Conservation (phyloP, 129 eudicot genomes). For the Escallonia herrerae region DNA sequence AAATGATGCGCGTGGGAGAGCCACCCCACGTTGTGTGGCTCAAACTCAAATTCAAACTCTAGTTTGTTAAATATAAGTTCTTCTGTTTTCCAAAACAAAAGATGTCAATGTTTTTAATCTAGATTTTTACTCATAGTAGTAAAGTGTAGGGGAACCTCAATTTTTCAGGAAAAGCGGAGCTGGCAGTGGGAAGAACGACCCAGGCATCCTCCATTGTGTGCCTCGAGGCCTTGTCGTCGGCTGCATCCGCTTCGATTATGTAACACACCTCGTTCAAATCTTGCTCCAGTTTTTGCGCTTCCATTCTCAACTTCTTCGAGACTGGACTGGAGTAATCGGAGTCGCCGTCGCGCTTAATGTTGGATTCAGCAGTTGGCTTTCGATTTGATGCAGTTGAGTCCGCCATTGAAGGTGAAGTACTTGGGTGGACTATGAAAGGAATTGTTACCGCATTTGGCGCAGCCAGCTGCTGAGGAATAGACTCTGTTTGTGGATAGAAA, state of each 20-base stretch:
- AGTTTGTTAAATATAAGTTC: no score
- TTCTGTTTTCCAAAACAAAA: no score
- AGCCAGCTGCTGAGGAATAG: no score
- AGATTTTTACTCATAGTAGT: no score
- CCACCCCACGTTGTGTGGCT: no score
- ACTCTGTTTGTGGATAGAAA: no score
- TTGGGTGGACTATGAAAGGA: background rate
- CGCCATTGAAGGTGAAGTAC: no score
- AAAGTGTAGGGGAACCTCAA: slow-evolving; percentile 26
- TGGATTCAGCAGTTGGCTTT: background rate
- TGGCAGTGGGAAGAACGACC: slow-evolving; percentile 40
- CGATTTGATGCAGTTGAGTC: background rate
- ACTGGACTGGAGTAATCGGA: background rate
- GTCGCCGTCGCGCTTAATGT: slow-evolving; percentile 16
- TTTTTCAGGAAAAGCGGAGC: slow-evolving; percentile 27
- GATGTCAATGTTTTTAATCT: no score
- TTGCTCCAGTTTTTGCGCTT: slow-evolving; percentile 1
- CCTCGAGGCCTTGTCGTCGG: slow-evolving; percentile 60
- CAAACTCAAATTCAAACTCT: no score
- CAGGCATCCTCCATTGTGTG: slow-evolving; percentile 65
- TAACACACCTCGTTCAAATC: background rate
- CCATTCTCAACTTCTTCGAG: slow-evolving; percentile 15
- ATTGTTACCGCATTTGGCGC: no score
- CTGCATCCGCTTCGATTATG: slow-evolving; percentile 40
- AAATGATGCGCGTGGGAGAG: no score